Conservation (phyloP, 164 flowering plant genomes). For the Vitis rotundifolia region DNA sequence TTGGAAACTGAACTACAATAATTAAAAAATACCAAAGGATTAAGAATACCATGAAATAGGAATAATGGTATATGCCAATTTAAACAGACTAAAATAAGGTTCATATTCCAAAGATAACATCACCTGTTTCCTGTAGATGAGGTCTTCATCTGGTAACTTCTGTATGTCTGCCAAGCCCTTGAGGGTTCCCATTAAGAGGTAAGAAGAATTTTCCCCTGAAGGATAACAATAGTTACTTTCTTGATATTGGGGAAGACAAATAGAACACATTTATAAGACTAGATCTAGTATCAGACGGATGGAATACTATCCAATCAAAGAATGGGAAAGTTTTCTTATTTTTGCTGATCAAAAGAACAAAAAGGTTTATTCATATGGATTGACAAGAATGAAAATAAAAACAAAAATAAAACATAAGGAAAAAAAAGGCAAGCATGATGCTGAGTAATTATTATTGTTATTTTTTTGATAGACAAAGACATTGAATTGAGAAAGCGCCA, state of each 20-base stretch:
- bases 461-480: too few relatives aligned
- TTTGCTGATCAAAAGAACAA: too few relatives aligned
- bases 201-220: constrained; percentile 57
- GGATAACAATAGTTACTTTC: not conserved
- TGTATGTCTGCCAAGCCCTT: constrained; percentile 78
- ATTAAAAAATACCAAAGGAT: too few relatives aligned
- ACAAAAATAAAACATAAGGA: not conserved
- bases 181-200: constrained; percentile 60
- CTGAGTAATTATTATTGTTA: too few relatives aligned
- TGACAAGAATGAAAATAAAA: not conserved
- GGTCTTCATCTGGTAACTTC: constrained; percentile 74
- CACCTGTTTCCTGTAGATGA: constrained; percentile 87
- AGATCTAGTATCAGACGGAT: not conserved
- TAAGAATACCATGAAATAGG: too few relatives aligned
- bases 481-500: too few relatives aligned
- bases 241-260: not conserved
- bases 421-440: too few relatives aligned
- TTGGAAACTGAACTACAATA: too few relatives aligned
- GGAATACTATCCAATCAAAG: not conserved
- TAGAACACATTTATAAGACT: not conserved
- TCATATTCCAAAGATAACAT: not conserved
- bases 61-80: not conserved
- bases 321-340: not conserved
- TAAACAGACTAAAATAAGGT: not conserved
- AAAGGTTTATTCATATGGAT: too few relatives aligned